These are phyloP conservation scores for Penicillium antarcticum DNA, from an alignment of 495 filamentous ascomycete species.

Conservation along the genomic window DNA sequence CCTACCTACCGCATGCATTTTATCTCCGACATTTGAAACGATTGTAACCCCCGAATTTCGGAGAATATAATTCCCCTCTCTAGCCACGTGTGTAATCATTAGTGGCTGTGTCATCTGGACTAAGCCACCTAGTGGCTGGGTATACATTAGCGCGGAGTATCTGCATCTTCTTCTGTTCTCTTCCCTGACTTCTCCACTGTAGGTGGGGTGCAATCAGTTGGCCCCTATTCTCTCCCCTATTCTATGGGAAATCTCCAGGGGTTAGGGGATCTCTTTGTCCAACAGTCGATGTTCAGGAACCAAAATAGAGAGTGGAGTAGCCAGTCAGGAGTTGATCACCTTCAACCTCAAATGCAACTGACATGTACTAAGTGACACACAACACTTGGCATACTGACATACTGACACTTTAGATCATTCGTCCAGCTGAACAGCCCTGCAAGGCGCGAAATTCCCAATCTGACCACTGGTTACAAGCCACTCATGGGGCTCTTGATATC, in stretches of 20 bases:
- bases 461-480: background rate
- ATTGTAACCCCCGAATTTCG: background rate
- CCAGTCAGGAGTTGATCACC: background rate
- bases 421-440: background rate
- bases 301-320: background rate
- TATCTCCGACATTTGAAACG: background rate
- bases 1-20: background rate
- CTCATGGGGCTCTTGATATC: slow-evolving; percentile 1
- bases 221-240: background rate
- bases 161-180: background rate
- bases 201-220: background rate
- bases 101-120: slow-evolving; percentile 24
- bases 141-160: slow-evolving; percentile 2
- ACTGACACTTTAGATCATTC: background rate
- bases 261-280: background rate
- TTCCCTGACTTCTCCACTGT: background rate
- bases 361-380: background rate
- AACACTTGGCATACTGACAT: background rate
- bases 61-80: background rate
- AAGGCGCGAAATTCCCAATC: slow-evolving; percentile 4
- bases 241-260: background rate
- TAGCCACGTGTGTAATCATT: slow-evolving; percentile 23
- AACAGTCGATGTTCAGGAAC: too few species aligned
- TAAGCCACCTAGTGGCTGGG: slow-evolving; percentile 25
- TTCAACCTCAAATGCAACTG: background rate